phyloP scores from a whole-genome alignment of 73 alveolate genomes.

The Symbiodinium pilosum region DNA sequence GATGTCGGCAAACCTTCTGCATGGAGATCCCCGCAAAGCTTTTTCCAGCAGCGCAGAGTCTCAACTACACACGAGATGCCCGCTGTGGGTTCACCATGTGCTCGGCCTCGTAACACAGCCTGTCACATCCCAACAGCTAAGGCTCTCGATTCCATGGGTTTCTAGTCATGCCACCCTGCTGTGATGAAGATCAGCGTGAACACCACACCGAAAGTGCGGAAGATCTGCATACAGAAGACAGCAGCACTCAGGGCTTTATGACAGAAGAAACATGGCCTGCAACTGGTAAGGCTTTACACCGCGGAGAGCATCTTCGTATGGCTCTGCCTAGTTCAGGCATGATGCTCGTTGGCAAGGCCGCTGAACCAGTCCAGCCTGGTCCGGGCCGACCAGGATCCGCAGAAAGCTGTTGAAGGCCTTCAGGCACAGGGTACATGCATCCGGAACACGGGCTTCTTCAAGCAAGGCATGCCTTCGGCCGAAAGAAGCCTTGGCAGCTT shows the following conservation, averaged over 20 bases:
- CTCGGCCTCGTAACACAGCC: slow-evolving; percentile 90
- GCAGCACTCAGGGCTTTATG: no score
- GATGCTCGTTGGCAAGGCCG: neutral
- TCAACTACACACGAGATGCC: neutral
- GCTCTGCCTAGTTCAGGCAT: neutral
- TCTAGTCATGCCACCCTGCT: slow-evolving; percentile 22
- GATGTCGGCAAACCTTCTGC: slow-evolving; percentile 72
- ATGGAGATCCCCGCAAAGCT: neutral
- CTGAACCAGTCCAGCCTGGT: slow-evolving; percentile 33
- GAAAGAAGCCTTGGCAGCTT: slow-evolving; percentile 74
- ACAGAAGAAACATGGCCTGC: slow-evolving; percentile 57
- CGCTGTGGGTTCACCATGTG: slow-evolving; percentile 72
- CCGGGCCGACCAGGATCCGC: slow-evolving; percentile 77
- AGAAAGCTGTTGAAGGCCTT: slow-evolving; percentile 86
- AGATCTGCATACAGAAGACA: slow-evolving; percentile 59
- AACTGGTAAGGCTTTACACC: slow-evolving; percentile 82
- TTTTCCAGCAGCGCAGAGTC: no score
- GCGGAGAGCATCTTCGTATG: slow-evolving; percentile 42
- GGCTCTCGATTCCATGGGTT: neutral
- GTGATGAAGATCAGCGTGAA: slow-evolving; percentile 86
- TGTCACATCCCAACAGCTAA: neutral
- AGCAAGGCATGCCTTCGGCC: slow-evolving; percentile 47
- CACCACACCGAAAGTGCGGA: slow-evolving; percentile 88
- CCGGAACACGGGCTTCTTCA: no score
- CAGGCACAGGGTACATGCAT: no score